Evolutionary conservation across 225 moss, liverwort and hornwort species (phyloP), one percentile per base, ranked within the genome.

Genomic region (Marchantia paleacea): DNA sequence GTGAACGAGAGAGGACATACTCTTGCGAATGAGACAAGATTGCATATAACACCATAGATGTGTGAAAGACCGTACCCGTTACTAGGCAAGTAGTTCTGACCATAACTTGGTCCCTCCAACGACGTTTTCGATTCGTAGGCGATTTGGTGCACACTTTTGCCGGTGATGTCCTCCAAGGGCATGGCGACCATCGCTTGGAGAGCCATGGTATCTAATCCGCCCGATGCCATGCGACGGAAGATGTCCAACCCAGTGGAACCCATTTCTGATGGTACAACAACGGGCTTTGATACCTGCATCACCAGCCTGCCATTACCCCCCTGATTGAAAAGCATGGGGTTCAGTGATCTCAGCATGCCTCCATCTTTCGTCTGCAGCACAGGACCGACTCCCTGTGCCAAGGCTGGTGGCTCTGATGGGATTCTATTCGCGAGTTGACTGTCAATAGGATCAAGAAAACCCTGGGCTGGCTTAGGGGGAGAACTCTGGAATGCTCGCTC

Each of bases 201-300:
- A 75, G 97, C 89, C 97, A 99, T 99, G 80, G 85, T 90, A 82
- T 95, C 97, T 81, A 91, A 85, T 73, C 97, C 97, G 29, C 91
- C 86, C 57, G 95, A 86, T 52, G 97, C 92, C 89, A 99, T 85
- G 62, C 91, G 91, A 66, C 93, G 89, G 72, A 99, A 90, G 72
- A 99, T 89, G 88, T 95, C 95, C 69, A 99, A 80, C 68, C 92
- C 89, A 74, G 86, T 88, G 39, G 95, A 89, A 78, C 93, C 93
- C 91, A 91, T 88, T 72, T 92, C 92, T 68, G 90, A 89, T 48
- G 97, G 95, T 15, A 99, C 90, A 76, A 99, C 95, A 22, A 95
- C 95, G 52, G 97, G 97, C 82, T 95, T 99, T 63, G 97, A 99
- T 51, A 99, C 93, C 87, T 99, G 97, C 97, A 99, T 99, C 73